Conservation (phyloP, 2,329 filamentous ascomycete species). For the Trichoderma endophyticum region DNA sequence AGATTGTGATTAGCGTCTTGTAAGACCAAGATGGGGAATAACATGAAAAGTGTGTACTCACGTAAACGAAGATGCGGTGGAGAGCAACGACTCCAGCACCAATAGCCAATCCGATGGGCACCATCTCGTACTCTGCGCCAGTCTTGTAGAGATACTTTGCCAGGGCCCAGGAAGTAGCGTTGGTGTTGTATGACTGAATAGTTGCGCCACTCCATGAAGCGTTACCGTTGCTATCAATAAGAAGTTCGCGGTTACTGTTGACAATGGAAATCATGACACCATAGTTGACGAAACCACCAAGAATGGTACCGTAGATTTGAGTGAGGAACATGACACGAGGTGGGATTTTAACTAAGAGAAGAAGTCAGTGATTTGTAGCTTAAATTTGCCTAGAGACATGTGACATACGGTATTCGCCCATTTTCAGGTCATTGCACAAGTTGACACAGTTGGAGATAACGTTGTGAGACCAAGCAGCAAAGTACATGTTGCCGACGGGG, state of each 20-base stretch:
- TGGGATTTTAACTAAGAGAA: conserved; percentile 49
- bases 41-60: conserved; percentile 25
- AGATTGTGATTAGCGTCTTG: not conserved
- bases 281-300: conserved; percentile 54
- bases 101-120: conserved; percentile 49
- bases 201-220: conserved; percentile 51
- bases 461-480: conserved; percentile 57
- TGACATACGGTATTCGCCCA: conserved; percentile 54
- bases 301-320: conserved; percentile 53
- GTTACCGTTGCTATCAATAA: conserved; percentile 45
- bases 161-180: conserved; percentile 48
- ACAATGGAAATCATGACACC: conserved; percentile 56
- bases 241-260: conserved; percentile 44
- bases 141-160: conserved; percentile 51
- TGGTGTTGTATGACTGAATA: conserved; percentile 49
- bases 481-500: conserved; percentile 57
- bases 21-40: not conserved
- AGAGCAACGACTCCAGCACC: conserved; percentile 43
- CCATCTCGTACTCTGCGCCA: conserved; percentile 42
- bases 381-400: fast-evolving
- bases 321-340: conserved; percentile 54
- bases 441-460: conserved; percentile 50
- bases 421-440: conserved; percentile 53
- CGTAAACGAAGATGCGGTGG: conserved; percentile 43
- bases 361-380: conserved; percentile 21